Evolutionary conservation across 2,329 filamentous ascomycete species (phyloP).

Genomic region (Fusarium denticulatum): DNA sequence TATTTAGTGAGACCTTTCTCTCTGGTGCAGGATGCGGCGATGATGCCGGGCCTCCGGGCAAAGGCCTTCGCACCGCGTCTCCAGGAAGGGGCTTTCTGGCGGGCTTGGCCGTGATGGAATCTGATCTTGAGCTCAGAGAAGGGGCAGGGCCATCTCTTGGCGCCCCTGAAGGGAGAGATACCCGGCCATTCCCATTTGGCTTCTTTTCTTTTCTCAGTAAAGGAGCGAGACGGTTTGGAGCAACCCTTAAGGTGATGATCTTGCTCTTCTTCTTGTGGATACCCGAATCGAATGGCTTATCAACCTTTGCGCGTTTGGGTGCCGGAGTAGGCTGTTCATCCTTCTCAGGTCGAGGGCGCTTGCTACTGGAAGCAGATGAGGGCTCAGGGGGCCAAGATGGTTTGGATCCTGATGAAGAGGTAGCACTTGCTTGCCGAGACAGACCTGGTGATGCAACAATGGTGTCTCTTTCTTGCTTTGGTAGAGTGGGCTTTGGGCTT

Average conservation of each 20-base stretch:
- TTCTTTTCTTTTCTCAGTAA: constrained; percentile 46
- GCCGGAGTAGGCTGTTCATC: constrained; percentile 48
- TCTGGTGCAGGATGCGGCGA: constrained; percentile 38
- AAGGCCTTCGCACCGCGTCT: constrained; percentile 44
- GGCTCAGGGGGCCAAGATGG: constrained; percentile 31
- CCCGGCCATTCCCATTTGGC: constrained; percentile 39
- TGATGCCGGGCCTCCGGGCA: constrained; percentile 44
- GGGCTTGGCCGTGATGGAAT: constrained; percentile 49
- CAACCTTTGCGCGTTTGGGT: constrained; percentile 53
- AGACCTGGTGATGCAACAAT: constrained; percentile 42
- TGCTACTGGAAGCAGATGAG: constrained; percentile 39
- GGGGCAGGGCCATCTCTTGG: constrained; percentile 40
- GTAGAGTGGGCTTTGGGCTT: constrained; percentile 19
- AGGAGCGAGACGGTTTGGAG: constrained; percentile 48
- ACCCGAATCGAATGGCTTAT: constrained; percentile 41
- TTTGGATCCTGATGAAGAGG: constrained; percentile 32
- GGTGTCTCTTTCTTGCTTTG: constrained; percentile 37
- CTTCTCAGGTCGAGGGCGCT: constrained; percentile 52
- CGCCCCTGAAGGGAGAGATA: constrained; percentile 47
- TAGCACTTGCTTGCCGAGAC: constrained; percentile 40
- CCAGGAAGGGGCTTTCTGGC: constrained; percentile 51
- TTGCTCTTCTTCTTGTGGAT: constrained; percentile 42
- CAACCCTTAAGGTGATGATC: constrained; percentile 52
- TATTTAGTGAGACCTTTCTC: constrained; percentile 43
- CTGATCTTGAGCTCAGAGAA: constrained; percentile 38